Evolutionary conservation across 2,329 filamentous ascomycete species (phyloP), one percentile per base, ranked within the genome.

Genomic region (Sporothrix pseudoabietina): DNA sequence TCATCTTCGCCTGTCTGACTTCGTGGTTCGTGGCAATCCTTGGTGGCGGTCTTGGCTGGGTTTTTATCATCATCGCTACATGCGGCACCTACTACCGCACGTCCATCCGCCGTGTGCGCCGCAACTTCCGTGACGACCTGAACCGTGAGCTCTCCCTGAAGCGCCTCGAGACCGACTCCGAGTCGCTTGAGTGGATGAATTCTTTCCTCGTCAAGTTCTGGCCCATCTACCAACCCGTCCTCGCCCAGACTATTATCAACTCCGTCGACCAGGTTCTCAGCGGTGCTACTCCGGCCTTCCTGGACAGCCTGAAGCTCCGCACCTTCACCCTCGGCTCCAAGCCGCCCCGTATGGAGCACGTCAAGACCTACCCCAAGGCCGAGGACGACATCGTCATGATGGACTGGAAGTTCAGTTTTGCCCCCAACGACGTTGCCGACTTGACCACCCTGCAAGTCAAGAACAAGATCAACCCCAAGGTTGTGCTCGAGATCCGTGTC

Each of bases 371-470:
- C 78, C 95, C 95, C 73, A 97, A 96, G 82, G 93, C 93, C 0
- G 94, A 98, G 77, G 94, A 98, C 76, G 96, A 99, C 79, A 91
- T 94, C 74, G 94, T 99, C 57, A 89, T 98, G 79, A 99, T 99
- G 96, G 96, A 99, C 81, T 99, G 96, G 96, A 97, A 97, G 79
- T 99, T 99, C 83, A 98, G 95, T 86, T 99, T 99, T 84, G 98
- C 93, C 0, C 96, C 96, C 47, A 98, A 96, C 77, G 97, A 99
- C 81, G 92, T 89, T 2, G 90, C 92, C 77, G 96, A 99, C 81
- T 89, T 99, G 87, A 99, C 96, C 1, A 86, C 91, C 1, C 90
- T 92, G 75, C 96, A 99, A 81, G 84, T 98, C 79, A 95, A 93
- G 85, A 94, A 94, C 85, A 98, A 97, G 85, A 89, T 98, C 82